Conservation (phyloP, 2,329 filamentous ascomycete species). For the Dothiorella sarmentorum region DNA sequence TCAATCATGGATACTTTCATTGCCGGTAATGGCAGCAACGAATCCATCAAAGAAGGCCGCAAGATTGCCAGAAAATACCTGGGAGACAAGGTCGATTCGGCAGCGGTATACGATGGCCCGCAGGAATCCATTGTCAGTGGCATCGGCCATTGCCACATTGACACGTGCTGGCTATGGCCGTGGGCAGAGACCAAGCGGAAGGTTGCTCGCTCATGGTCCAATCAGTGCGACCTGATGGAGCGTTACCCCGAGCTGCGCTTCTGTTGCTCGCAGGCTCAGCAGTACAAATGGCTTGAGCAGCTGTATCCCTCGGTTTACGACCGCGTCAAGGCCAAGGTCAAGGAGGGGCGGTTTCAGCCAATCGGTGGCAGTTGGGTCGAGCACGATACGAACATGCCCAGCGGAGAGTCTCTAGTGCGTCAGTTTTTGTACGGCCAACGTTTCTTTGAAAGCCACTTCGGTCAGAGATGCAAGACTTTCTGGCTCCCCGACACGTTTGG, state of each 20-base stretch:
- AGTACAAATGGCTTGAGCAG: conserved; percentile 95
- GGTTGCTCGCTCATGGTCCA: conserved; percentile 92
- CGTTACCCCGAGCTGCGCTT: conserved; percentile 92
- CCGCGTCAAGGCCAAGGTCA: conserved; percentile 86
- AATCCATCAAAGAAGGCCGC: conserved; percentile 74
- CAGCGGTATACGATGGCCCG: conserved; percentile 76
- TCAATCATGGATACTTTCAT: conserved; percentile 89
- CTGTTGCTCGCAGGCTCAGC: conserved; percentile 88
- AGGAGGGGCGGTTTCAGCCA: conserved; percentile 85
- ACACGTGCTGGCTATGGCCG: conserved; percentile 98
- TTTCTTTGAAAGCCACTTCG: conserved; percentile 91
- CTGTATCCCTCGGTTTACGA: conserved; percentile 86
- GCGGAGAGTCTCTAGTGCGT: conserved; percentile 86
- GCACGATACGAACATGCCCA: conserved; percentile 96
- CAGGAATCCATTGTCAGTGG: conserved; percentile 76
- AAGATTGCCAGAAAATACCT: conserved; percentile 81
- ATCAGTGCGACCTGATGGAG: conserved; percentile 93
- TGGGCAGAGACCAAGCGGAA: conserved; percentile 98
- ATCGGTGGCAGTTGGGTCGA: conserved; percentile 99
- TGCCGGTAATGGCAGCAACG: conserved; percentile 66
- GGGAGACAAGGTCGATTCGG: conserved; percentile 74
- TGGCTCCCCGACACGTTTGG: conserved; percentile 99
- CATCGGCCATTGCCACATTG: conserved; percentile 96
- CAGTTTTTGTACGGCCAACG: conserved; percentile 96
- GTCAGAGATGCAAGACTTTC: conserved; percentile 83